phyloP scores from a whole-genome alignment of 1,284 basidiomycete species.

The Cutaneotrichosporon sp. region DNA sequence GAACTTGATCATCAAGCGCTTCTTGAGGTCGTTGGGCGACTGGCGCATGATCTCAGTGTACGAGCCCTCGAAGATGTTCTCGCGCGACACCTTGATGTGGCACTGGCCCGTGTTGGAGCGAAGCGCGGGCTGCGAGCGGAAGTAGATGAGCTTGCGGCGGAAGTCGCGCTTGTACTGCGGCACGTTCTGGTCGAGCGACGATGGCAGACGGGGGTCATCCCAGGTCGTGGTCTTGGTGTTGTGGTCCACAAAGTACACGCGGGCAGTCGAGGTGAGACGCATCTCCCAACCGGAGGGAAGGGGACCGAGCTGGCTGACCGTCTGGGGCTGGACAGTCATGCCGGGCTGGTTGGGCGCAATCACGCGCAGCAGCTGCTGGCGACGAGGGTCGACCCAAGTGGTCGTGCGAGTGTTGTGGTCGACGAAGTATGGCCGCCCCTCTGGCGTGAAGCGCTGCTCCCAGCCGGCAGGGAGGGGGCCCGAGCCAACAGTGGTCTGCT shows the following conservation, averaged over 20 bases:
- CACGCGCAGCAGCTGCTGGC: conserved; percentile 79
- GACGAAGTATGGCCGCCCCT: conserved; percentile 96
- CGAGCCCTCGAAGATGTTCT: conserved; percentile 93
- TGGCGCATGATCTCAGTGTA: conserved; percentile 92
- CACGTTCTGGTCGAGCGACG: conserved; percentile 73
- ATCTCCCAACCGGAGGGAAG: conserved; percentile 98
- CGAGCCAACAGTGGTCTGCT: conserved; percentile 71
- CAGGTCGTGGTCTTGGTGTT: conserved; percentile 91
- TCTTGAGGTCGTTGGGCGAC: conserved; percentile 92
- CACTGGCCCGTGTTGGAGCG: conserved; percentile 87
- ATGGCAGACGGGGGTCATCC: conserved; percentile 89
- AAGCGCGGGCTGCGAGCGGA: conserved; percentile 95
- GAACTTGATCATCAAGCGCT: conserved; percentile 97
- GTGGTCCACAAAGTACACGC: conserved; percentile 96
- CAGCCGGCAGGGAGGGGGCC: conserved; percentile 90
- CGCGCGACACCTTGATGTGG: conserved; percentile 91
- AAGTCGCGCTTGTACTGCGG: conserved; percentile 99
- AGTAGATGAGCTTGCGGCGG: conserved; percentile 97
- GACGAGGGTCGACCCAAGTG: conserved; percentile 96
- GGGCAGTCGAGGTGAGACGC: conserved; percentile 86
- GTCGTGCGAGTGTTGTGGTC: conserved; percentile 95
- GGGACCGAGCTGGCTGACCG: conserved; percentile 88
- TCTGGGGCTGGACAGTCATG: conserved; percentile 71
- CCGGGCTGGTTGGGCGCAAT: conserved; percentile 83
- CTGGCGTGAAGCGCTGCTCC: conserved; percentile 98